Conservation (phyloP, 1,284 basidiomycete genomes). For the Sparassis latifolia region DNA sequence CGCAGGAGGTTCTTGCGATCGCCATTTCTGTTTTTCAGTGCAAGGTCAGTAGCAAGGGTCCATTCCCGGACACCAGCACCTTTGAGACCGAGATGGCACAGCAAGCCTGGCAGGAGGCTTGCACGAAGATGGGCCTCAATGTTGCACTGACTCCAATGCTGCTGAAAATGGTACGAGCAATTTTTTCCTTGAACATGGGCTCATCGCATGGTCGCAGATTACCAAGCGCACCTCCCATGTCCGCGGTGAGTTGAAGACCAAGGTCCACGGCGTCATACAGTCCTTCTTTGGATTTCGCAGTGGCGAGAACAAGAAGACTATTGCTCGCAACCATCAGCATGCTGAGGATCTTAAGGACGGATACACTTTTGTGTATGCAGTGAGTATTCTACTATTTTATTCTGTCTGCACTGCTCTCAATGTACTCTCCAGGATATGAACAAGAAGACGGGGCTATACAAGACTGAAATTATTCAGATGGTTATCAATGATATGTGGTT, state of each 20-base stretch:
- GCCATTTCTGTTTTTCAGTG: not conserved
- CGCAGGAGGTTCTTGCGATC: not conserved
- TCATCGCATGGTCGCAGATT: not conserved
- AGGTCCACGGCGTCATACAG: not conserved
- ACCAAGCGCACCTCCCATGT: not conserved
- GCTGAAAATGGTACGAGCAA: not conserved
- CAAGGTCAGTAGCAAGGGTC: not conserved
- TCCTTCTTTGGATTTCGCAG: not conserved
- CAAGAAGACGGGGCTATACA: not conserved
- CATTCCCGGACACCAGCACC: not conserved
- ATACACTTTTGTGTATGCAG: not conserved
- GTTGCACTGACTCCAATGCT: not conserved
- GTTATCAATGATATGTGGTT: not conserved
- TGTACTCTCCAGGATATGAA: not conserved
- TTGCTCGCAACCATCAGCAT: not conserved
- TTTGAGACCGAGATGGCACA: not conserved
- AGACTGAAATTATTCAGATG: not conserved
- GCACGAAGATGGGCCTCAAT: not conserved
- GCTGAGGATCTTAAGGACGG: not conserved
- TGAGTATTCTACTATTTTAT: not conserved
- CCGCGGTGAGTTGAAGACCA: not conserved
- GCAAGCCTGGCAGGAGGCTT: not conserved
- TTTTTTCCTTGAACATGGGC: not conserved
- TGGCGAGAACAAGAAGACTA: not conserved
- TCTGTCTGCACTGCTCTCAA: not conserved